Evolutionary conservation across 768 basidiomycete genomes (phyloP).

Genomic region (Panaeolus papilionaceus): DNA sequence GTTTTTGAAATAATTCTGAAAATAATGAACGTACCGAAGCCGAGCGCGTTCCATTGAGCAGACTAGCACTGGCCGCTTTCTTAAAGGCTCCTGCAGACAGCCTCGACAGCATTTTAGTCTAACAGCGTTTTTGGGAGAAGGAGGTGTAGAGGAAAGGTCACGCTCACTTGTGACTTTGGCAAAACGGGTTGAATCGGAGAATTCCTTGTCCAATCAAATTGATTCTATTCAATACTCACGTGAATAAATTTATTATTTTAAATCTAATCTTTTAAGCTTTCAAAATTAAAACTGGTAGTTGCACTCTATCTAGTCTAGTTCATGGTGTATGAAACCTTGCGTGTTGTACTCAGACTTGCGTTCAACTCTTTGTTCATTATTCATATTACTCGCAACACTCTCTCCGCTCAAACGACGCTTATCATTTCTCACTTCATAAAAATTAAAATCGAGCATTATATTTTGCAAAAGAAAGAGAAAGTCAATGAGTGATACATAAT

Average conservation of each 20-base stretch:
- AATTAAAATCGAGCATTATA: neutral
- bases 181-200: constrained; percentile 58
- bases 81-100: constrained; percentile 77
- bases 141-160: constrained; percentile 38
- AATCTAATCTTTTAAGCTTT: neutral
- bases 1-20: constrained; percentile 25
- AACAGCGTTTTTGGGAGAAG: constrained; percentile 50
- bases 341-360: too few species aligned
- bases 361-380: too few species aligned
- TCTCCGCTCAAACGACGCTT: constrained; percentile 1
- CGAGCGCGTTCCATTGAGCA: constrained; percentile 50
- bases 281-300: too few species aligned
- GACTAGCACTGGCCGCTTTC: constrained; percentile 54
- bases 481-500: neutral
- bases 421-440: neutral
- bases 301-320: too few species aligned
- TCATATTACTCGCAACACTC: neutral
- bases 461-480: neutral
- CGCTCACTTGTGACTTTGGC: constrained; percentile 50
- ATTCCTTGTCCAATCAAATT: constrained; percentile 39
- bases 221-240: constrained; percentile 32
- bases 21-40: constrained; percentile 50
- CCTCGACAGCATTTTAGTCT: constrained; percentile 79
- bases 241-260: constrained; percentile 12
- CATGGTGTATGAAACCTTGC: too few species aligned